Evolutionary conservation across 441 rosid species (phyloP).

Genomic region (Erodium moschatum): DNA sequence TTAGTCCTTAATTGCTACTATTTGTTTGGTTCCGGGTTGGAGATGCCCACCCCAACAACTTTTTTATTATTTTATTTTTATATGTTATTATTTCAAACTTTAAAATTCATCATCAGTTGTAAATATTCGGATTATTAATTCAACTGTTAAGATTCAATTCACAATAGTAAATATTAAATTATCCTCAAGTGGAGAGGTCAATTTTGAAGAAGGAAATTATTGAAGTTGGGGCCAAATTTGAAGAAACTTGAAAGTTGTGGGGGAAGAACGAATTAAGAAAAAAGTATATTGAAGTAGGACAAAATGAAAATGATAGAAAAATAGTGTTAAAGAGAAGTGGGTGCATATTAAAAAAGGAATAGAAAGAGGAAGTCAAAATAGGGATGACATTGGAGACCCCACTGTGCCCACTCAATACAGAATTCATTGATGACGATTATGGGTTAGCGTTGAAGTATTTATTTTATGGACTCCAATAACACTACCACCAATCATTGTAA

Average conservation of each 20-base stretch:
- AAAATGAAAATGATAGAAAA: neutral
- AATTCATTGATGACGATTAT: conserved; percentile 38
- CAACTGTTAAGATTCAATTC: too few species aligned
- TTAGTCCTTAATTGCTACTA: neutral
- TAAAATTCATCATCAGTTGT: too few species aligned
- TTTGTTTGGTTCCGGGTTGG: conserved; percentile 11
- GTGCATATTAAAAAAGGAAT: neutral
- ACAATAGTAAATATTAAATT: too few species aligned
- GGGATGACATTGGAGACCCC: neutral
- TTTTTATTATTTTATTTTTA: neutral
- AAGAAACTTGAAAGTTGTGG: too few species aligned
- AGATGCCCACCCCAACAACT: conserved; percentile 33
- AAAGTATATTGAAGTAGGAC: neutral
- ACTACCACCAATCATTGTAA: neutral
- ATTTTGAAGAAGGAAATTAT: neutral
- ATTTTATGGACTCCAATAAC: conserved; percentile 31
- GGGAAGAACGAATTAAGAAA: too few species aligned
- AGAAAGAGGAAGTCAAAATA: neutral
- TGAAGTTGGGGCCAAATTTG: too few species aligned
- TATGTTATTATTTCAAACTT: neutral
- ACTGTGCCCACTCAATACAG: conserved; percentile 18
- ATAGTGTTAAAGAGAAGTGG: neutral
- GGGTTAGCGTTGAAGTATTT: conserved; percentile 1
- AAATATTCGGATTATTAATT: too few species aligned
- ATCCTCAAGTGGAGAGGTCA: neutral